A percentile compares a stretch with the other conserved stretches of the same genome.
Evolutionary conservation across 495 filamentous ascomycete genomes (phyloP).

Genomic region (Aspergillus bridgeri): DNA sequence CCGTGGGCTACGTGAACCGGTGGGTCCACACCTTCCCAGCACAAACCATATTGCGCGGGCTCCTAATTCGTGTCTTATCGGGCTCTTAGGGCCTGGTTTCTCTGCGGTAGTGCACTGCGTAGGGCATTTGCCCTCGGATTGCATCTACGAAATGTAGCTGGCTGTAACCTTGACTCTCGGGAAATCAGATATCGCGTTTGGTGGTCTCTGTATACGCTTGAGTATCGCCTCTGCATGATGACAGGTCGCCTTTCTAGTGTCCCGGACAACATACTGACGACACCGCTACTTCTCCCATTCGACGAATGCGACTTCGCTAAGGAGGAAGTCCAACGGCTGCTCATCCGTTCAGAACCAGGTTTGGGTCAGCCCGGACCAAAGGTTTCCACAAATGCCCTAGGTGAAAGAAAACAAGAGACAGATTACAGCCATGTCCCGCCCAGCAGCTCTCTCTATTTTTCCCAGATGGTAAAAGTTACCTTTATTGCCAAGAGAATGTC

Average conservation of each 20-base stretch:
- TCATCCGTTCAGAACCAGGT: slow-evolving; percentile 25
- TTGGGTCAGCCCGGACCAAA: slow-evolving; percentile 21
- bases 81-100: slow-evolving; percentile 54
- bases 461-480: slow-evolving; percentile 42
- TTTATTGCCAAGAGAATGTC: slow-evolving; percentile 52
- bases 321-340: slow-evolving; percentile 32
- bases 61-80: slow-evolving; percentile 7
- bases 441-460: slow-evolving; percentile 49
- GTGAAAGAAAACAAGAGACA: slow-evolving; percentile 1
- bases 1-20: slow-evolving; percentile 58
- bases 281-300: slow-evolving; percentile 52
- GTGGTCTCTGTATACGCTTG: slow-evolving; percentile 58
- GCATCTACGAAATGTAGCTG: slow-evolving; percentile 54
- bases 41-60: background rate
- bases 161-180: slow-evolving; percentile 45
- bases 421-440: slow-evolving; percentile 31
- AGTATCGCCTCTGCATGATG: slow-evolving; percentile 54
- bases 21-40: slow-evolving; percentile 25
- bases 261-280: slow-evolving; percentile 50
- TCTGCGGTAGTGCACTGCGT: slow-evolving; percentile 55
- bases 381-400: slow-evolving; percentile 3
- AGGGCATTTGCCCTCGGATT: slow-evolving; percentile 57
- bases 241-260: slow-evolving; percentile 60
- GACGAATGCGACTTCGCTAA: slow-evolving; percentile 46
- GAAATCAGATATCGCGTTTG: slow-evolving; percentile 58